Base-by-base conservation (phyloP, 768 basidiomycete species). In the Rhizopogon vulgaris region DNA sequence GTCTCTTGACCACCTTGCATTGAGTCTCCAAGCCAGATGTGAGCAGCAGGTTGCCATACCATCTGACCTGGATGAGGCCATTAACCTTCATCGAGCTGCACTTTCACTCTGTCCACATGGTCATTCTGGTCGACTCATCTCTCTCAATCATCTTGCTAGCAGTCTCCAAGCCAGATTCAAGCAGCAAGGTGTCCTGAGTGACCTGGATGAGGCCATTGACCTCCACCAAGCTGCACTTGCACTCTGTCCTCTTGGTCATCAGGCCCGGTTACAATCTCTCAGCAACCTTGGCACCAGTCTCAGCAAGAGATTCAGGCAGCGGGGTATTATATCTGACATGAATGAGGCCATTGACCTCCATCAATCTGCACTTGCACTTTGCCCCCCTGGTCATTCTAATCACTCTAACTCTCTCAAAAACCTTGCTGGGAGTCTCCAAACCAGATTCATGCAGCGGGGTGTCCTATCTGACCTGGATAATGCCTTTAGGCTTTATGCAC, bases 131-230 rank as follows among this genome's bases (percentile, higher is more conserved):
- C 58, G 48, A n/a, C n/a, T 39, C 5, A 22, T 6, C 8, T 37
- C 24, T 41, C 52, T 56, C 28, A 36, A 36, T 22, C 34, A 36
- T 2, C 56, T 55, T 28, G 54, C 30, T 15, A 22, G 3, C 39
- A 41, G 41, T 5, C 43, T 59, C n/a, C 32, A 42, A 22, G 41
- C 12, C 6, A 37, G 59, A 14, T 61, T 53, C 36, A 36, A 51
- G 41, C 41, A 50, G 36, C 40, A 22, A n/a, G 47, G 41, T 1
- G 46, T 28, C 22, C 11, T 46, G 5, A 46, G 34, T 25, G 59
- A 61, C 47, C 28, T 61, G 34, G 37, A 61, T 14, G 49, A 60
- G 38, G 54, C 49, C 9, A 53, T 61, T 39, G 24, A 17, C 32
- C 41, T 51, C 11, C 53, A 52, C 12, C 6, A 30, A 17, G 32